These are phyloP conservation scores for Gaertneriomyces semiglobifer DNA, from an alignment of 192 early-diverging fungal genomes.

Conservation along the genomic window DNA sequence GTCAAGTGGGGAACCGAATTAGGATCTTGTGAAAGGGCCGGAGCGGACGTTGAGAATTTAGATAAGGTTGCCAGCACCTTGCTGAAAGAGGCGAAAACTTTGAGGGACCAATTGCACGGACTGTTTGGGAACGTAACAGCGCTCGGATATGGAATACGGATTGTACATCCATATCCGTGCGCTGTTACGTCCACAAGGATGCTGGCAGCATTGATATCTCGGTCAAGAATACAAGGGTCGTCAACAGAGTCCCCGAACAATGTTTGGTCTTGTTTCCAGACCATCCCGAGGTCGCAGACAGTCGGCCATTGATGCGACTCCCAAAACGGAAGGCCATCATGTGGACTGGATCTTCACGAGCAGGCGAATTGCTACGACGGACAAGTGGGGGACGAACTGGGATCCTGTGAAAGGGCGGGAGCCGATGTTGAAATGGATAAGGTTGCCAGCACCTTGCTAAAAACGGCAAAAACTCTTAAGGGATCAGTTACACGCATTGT, in stretches of 20 bases:
- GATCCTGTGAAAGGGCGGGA: background rate
- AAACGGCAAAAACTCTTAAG: background rate
- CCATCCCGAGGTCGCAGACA: background rate
- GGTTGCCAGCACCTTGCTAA: background rate
- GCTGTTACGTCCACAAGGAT: too few species aligned
- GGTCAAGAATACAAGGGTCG: too few species aligned
- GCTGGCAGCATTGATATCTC: too few species aligned
- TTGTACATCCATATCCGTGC: too few species aligned
- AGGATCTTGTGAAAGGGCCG: background rate
- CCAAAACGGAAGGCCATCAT: background rate
- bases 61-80: background rate
- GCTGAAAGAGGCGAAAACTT: background rate
- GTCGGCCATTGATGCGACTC: background rate
- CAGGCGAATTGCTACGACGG: background rate
- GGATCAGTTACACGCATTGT: background rate
- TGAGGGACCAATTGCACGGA: background rate
- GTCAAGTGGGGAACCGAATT: background rate
- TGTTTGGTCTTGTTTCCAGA: too few species aligned
- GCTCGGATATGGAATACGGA: background rate
- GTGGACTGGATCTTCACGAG: background rate
- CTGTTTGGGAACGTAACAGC: background rate
- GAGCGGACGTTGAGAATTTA: background rate
- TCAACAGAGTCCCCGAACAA: too few species aligned
- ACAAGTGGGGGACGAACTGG: background rate
- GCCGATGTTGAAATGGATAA: background rate